Evolutionary conservation across 1,284 basidiomycete genomes (phyloP).

Genomic region (Puccinia polysora): DNA sequence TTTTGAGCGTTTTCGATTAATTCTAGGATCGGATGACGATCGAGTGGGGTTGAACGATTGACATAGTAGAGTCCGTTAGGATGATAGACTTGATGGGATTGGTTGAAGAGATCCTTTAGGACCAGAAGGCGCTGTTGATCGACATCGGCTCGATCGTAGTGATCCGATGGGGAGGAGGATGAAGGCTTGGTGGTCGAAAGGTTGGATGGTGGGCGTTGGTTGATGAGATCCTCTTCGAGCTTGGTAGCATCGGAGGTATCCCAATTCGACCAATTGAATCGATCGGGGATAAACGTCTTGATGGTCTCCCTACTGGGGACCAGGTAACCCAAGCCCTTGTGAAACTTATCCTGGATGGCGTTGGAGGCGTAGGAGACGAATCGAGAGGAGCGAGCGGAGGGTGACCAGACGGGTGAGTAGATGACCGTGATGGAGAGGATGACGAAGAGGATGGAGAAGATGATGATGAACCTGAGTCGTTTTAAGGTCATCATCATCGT

Average conservation of each 20-base stretch:
- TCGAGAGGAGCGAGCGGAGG: background rate
- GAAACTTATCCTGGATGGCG: background rate
- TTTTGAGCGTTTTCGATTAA: slow-evolving; percentile 24
- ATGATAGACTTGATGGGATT: too few relatives aligned
- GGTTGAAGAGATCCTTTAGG: too few relatives aligned
- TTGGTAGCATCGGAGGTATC: background rate
- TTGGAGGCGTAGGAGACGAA: background rate
- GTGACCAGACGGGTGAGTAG: background rate
- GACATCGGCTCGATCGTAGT: too few relatives aligned
- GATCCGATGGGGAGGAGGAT: background rate
- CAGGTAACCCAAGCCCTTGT: slow-evolving; percentile 6
- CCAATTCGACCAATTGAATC: slow-evolving; percentile 43
- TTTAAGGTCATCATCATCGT: background rate
- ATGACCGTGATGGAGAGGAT: background rate
- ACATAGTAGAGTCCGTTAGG: slow-evolving; percentile 13
- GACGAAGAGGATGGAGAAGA: background rate
- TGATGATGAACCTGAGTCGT: background rate
- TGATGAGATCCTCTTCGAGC: slow-evolving; percentile 36
- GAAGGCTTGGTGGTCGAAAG: background rate
- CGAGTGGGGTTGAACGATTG: background rate
- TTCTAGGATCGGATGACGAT: slow-evolving; percentile 35
- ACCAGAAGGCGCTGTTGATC: too few relatives aligned
- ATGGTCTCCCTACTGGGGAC: slow-evolving; percentile 12
- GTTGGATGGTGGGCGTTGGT: background rate
- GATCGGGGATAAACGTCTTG: slow-evolving; percentile 21